Evolutionary conservation across 1,139 yeast species (phyloP).

Genomic region (Yamadazyma sp.): DNA sequence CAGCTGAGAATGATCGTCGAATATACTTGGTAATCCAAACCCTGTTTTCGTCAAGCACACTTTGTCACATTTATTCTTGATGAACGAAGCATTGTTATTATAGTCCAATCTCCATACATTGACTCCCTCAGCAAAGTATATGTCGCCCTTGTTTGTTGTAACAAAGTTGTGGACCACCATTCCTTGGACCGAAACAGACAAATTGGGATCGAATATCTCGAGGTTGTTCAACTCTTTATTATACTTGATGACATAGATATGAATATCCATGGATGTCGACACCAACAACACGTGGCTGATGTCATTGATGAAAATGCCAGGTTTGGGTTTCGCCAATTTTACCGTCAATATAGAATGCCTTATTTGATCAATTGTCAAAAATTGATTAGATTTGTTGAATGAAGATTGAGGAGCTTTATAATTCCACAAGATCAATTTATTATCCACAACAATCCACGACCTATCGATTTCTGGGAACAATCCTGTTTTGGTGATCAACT

Average conservation of each 20-base stretch:
- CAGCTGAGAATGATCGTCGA: constrained; percentile 9
- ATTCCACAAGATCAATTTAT: constrained; percentile 83
- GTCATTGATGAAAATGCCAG: constrained; percentile 74
- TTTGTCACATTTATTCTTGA: constrained; percentile 78
- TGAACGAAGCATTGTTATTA: constrained; percentile 86
- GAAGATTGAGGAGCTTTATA: constrained; percentile 57
- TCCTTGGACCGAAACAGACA: constrained; percentile 80
- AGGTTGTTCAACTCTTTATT: constrained; percentile 50
- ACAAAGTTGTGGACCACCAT: constrained; percentile 66
- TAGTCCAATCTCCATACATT: constrained; percentile 89
- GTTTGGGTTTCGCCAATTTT: constrained; percentile 74
- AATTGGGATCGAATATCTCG: constrained; percentile 78
- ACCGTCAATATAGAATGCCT: constrained; percentile 77
- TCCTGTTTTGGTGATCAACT: constrained; percentile 76
- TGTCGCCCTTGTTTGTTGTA: constrained; percentile 64
- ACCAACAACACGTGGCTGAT: constrained; percentile 73
- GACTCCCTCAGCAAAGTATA: constrained; percentile 78
- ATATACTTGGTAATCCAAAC: constrained; percentile 26
- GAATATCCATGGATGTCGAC: constrained; percentile 79
- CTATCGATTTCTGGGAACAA: constrained; percentile 78
- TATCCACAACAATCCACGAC: constrained; percentile 87
- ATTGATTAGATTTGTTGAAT: constrained; percentile 56
- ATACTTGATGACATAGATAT: constrained; percentile 71
- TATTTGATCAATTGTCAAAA: constrained; percentile 79
- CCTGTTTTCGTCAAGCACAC: constrained; percentile 75